Base-by-base conservation (phyloP, 495 filamentous ascomycete genomes). In the Penicillium arizonense region DNA sequence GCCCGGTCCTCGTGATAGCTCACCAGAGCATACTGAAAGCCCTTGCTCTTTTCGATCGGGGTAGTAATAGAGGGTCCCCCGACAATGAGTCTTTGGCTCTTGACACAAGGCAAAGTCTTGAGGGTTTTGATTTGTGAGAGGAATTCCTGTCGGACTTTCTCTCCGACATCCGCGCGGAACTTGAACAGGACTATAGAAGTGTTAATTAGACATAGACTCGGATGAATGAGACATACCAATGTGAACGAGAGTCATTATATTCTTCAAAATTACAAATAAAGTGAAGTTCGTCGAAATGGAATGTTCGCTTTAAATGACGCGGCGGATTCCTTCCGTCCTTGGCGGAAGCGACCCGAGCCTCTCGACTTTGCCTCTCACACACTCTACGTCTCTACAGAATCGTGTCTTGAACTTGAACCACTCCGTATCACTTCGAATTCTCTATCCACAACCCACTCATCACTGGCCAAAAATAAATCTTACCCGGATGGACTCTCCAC, bases 51-150 rank as follows among this genome's bases (percentile, higher is more conserved):
- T 32, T 73, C 73, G 11, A 68, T 66, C 7, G 74, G 76, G 14
- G 69, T 63, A 3, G 76, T 78, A 10, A 78, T 65, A 1, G 73
- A 75, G 0, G 74, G 76, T 13, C 74, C 71, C 11, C 75, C 74
- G 11, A 77, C 73, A 21, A 77, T 58, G 6, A 78, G 69, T 5
- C 70, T 64, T 23, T 69, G 66, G 11, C 62, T 57, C 43, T 74
- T 68, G 26, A 78, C 75, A 30, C 64, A 76, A 5, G 68, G 44
- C 4, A 78, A 56, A 9, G 43, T 53, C 35, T 73, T 76, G n/a
- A 79, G 59, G 6, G 61, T 69, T 43, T 73, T 78, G 2, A 78
- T 56, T 41, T 78, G 68, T 0, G 53, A 42, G 24, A 79, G 64
- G 45, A 78, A 77, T 24, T 51, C 62, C 9, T 68, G 52, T 60